Conservation (phyloP, 169 alveolate species). For the Eimeria maxima region DNA sequence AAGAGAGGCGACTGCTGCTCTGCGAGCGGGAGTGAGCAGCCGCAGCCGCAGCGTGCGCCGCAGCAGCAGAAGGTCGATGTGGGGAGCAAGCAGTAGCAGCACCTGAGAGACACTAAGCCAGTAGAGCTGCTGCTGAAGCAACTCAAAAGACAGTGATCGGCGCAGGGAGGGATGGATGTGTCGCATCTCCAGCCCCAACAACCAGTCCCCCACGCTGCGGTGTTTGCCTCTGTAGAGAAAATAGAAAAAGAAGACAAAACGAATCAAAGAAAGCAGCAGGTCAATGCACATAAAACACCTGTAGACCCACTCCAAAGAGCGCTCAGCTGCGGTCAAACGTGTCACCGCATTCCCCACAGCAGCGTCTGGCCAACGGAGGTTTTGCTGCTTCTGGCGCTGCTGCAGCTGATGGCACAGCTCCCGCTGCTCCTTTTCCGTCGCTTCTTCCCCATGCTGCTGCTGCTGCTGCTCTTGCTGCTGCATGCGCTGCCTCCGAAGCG, state of each 20-base stretch:
- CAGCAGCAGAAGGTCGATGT: slow-evolving; percentile 58
- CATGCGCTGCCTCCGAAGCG: slow-evolving; percentile 71
- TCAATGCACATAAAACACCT: not conserved
- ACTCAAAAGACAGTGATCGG: slow-evolving; percentile 55
- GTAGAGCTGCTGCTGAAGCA: slow-evolving; percentile 76
- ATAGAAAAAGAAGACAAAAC: not conserved
- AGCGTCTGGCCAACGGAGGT: not conserved
- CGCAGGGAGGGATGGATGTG: slow-evolving; percentile 72
- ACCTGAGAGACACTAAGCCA: slow-evolving; percentile 71
- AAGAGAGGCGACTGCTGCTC: not conserved
- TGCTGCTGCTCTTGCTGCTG: slow-evolving; percentile 68
- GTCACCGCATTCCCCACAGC: slow-evolving; percentile 34
- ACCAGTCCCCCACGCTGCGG: slow-evolving; percentile 70
- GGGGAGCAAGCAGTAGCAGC: slow-evolving; percentile 66
- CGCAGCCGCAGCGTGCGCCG: slow-evolving; percentile 47
- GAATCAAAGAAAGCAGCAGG: not conserved
- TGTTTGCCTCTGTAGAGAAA: slow-evolving; percentile 48
- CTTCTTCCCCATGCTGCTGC: slow-evolving; percentile 48
- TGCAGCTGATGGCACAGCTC: slow-evolving; percentile 12
- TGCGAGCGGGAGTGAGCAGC: slow-evolving; percentile 16
- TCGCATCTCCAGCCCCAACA: slow-evolving; percentile 62
- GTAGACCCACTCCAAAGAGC: not conserved
- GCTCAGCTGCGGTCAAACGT: slow-evolving; percentile 28
- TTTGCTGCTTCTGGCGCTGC: slow-evolving; percentile 9
- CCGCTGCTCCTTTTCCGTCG: not conserved